phyloP scores from a whole-genome alignment of 208 protist genomes.

The Wallacemonas sp. region DNA sequence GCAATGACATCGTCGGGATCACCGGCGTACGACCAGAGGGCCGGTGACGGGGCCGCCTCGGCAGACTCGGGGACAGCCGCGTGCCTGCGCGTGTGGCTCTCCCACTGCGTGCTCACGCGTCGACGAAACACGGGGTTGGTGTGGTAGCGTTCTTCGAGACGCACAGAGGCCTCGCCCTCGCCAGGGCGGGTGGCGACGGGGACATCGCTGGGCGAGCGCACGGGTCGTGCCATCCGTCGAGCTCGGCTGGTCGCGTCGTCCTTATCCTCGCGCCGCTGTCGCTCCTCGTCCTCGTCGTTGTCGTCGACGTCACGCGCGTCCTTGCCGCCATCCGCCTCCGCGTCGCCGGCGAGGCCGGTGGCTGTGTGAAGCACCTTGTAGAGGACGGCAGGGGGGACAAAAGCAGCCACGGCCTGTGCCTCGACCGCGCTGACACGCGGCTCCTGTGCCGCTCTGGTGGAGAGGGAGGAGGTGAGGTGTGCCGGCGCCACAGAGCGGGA shows the following conservation, averaged over 20 bases:
- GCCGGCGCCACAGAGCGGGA: constrained; percentile 8
- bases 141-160: not conserved
- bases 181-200: too few relatives aligned
- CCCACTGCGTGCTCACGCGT: constrained; percentile 8
- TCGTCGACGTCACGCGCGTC: not conserved
- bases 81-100: not conserved
- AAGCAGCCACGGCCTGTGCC: constrained; percentile 42
- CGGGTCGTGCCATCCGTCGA: too few relatives aligned
- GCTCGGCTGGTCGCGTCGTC: too few relatives aligned
- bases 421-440: constrained; percentile 10
- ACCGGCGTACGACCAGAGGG: constrained; percentile 13
- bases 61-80: not conserved
- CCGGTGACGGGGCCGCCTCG: not conserved
- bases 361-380: not conserved
- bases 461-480: not conserved
- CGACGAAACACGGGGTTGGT: not conserved
- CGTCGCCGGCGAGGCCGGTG: constrained; percentile 26
- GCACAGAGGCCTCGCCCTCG: not conserved
- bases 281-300: not conserved
- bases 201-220: too few relatives aligned
- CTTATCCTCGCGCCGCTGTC: too few relatives aligned
- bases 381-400: constrained; percentile 39
- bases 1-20: not conserved
- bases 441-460: not conserved
- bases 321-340: constrained; percentile 24